These are phyloP conservation scores for Nemania diffusa DNA, from an alignment of 2,329 filamentous ascomycete species.

Conservation along the genomic window DNA sequence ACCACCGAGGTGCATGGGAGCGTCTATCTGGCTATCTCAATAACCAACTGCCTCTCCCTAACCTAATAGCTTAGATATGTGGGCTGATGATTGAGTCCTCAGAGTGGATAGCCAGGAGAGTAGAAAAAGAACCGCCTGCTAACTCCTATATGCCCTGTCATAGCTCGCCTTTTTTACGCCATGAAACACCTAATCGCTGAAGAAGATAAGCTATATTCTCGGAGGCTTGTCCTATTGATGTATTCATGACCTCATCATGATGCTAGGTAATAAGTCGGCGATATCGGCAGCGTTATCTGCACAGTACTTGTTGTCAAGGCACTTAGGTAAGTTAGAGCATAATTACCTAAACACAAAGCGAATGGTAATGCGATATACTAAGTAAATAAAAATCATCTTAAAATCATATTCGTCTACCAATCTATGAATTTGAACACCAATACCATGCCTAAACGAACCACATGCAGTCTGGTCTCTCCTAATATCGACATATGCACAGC, in stretches of 20 bases:
- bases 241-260: not conserved
- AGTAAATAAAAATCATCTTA: not conserved
- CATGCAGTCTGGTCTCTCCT: not conserved
- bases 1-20: not conserved
- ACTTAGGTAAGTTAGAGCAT: not conserved
- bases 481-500: not conserved
- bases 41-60: too few species aligned
- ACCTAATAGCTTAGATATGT: not conserved
- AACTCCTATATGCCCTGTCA: too few species aligned
- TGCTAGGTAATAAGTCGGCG: not conserved
- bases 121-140: too few species aligned
- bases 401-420: conserved; percentile 22
- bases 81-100: too few species aligned
- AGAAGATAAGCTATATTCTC: not conserved
- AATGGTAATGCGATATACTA: not conserved
- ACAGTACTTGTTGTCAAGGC: not conserved
- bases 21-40: too few species aligned
- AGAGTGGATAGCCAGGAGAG: too few species aligned
- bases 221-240: not conserved
- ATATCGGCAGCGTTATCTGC: conserved; percentile 7
- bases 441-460: conserved; percentile 2
- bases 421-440: conserved; percentile 16
- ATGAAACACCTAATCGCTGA: not conserved
- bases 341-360: not conserved
- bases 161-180: not conserved